Base-by-base conservation (phyloP, 192 early-diverging fungal genomes). In the Entomortierella chlamydospora region DNA sequence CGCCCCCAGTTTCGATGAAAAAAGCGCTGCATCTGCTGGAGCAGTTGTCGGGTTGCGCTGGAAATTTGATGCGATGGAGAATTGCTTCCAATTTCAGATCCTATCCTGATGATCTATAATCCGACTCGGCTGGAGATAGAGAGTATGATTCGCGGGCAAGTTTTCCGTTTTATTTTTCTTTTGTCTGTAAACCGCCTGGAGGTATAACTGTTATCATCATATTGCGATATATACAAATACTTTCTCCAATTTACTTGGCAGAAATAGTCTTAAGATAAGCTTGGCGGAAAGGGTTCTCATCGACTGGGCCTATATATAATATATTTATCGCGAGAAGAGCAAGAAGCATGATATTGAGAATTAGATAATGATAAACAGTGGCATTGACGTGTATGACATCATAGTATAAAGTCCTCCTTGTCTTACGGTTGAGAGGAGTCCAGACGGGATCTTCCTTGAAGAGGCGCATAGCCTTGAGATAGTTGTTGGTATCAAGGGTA, bases 391-490 rank as follows among this genome's bases (percentile, higher is more conserved):
- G n/a, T n/a, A n/a, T n/a, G n/a, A n/a, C n/a, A n/a, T n/a, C n/a
- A n/a, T n/a, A n/a, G n/a, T n/a, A 34, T 28, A 41, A 37, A 57
- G 52, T 45, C 23, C 45, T 12, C 20, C 20, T 59, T 33, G 17
- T 5, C 84, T 72, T 83, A 80, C 92, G 89, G 77, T 92, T 93
- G 34, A 94, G 87, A 20, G 93, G 92, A 4, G 87, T 93, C 93
- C 93, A 95, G 71, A 91, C 87, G 54, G 93, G 93, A 18, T 93
- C 93, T 43, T 94, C 92, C 66, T 92, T 91, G 77, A 94, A 93
- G 47, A 92, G 65, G 22, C 97, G 90, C 91, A 96, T 94, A 12
- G 93, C 93, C 60, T 92, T 90, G 61, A 98, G 86, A 74, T 94
- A 95, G 84, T 99, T 92, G 64, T 81, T 88, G 15, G 87, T 84